Percentiles rank a stretch among this genome's conserved stretches.
Conservation (phyloP, 345 rosid species). For the Salix caprea region DNA sequence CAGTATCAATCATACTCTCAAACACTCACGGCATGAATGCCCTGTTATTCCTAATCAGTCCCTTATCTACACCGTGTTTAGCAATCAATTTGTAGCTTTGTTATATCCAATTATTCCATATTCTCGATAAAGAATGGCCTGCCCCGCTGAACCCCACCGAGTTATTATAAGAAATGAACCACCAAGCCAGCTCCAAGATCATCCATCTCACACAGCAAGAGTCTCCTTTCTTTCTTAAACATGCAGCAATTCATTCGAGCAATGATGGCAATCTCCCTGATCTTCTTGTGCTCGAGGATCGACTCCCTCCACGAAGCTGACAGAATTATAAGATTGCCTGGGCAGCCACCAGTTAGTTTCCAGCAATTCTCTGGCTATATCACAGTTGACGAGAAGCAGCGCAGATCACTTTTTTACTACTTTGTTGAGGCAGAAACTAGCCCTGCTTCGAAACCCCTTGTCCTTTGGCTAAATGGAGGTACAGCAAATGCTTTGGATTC, state of each 20-base stretch:
- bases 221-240: not conserved
- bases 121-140: not conserved
- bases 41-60: too few species aligned
- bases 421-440: constrained; percentile 18
- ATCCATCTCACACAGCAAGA: not conserved
- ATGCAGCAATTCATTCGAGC: not conserved
- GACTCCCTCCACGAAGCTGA: not conserved
- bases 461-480: constrained; percentile 19
- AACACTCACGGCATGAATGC: too few species aligned
- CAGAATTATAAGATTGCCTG: constrained; percentile 2
- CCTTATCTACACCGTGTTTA: too few species aligned
- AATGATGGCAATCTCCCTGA: not conserved
- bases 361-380: constrained; percentile 9
- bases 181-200: not conserved
- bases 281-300: not conserved
- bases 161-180: not conserved
- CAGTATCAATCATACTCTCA: too few species aligned
- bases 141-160: not conserved
- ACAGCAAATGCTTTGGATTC: too few species aligned
- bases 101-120: too few species aligned
- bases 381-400: constrained; percentile 4
- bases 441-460: constrained; percentile 7
- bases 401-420: constrained; percentile 13
- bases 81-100: too few species aligned
- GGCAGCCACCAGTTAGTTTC: constrained; percentile 13